A percentile compares a stretch with the other conserved stretches of the same genome.
phyloP scores from a whole-genome alignment of 345 rosid species.

The Dipteronia sinensis region DNA sequence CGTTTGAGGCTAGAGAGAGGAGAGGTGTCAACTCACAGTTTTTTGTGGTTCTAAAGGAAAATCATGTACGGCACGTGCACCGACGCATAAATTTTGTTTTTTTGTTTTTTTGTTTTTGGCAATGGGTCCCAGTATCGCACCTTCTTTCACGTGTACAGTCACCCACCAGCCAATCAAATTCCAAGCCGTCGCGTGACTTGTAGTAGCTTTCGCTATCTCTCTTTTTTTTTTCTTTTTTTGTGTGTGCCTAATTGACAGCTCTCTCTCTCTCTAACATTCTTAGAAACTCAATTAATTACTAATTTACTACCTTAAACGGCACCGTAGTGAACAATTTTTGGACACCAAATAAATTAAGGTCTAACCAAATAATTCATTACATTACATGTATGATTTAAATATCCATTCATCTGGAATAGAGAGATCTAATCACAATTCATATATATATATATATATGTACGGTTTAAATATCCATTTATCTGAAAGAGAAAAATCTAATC shows the following conservation, averaged over 20 bases:
- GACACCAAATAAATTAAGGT: too few relatives aligned
- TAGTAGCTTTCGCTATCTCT: neutral
- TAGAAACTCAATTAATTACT: neutral
- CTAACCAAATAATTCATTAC: too few relatives aligned
- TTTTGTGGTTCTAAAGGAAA: neutral
- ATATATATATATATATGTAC: too few relatives aligned
- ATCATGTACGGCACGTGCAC: constrained; percentile 16
- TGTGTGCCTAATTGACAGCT: neutral
- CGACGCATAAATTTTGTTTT: constrained; percentile 11
- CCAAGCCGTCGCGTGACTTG: neutral
- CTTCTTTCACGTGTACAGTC: neutral
- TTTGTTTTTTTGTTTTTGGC: neutral
- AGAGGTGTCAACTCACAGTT: neutral
- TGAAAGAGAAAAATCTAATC: too few relatives aligned
- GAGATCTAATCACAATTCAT: too few relatives aligned
- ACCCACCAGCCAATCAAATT: constrained; percentile 11
- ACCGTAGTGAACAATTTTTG: neutral
- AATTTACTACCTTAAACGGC: neutral
- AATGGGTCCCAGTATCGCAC: neutral
- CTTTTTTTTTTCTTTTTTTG: too few relatives aligned
- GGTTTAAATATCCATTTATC: too few relatives aligned
- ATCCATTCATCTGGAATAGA: too few relatives aligned
- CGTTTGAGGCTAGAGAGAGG: neutral
- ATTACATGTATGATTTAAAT: too few relatives aligned
- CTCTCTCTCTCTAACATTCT: neutral